Base-by-base conservation (phyloP, 2,329 filamentous ascomycete species). In the Sporothrix globosa region DNA sequence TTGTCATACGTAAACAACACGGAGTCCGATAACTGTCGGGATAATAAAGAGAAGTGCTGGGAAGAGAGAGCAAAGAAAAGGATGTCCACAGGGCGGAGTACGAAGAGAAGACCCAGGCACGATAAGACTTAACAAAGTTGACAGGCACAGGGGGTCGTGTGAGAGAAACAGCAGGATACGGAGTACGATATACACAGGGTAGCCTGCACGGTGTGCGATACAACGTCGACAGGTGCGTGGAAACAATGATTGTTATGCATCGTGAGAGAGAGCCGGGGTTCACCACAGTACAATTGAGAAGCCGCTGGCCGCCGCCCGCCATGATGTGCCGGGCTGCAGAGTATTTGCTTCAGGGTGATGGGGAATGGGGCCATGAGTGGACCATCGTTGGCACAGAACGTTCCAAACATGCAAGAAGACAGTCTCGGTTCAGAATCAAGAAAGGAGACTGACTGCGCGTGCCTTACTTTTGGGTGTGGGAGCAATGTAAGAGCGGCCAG, bases 321-420 rank as follows among this genome's bases (percentile, higher is more conserved):
- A 63, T 54, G 58, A 54, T 54, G 30, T 69, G 56, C 21, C 54
- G 14, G 50, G 53, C 34, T 70, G 69, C 52, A 66, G 41, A 65
- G 60, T 14, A 39, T 48, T 48, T 71, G 67, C 69, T 17, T 70
- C 72, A 71, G 65, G 61, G 68, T 60, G 56, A 68, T 70, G 70
- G 68, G 60, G 70, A 60, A 70, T 71, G 70, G 54, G 50, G 41
- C 72, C 61, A 73, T 61, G 65, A 46, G 68, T 69, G 70, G 72
- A 54, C 50, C 71, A n/a, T 50, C 56, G 30, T 17, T 13, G 52
- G 11, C 14, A 27, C 17, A 44, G 27, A 41, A 39, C 14, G 50
- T 27, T 63, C 41, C 60, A 63, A 48, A 48, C 41, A 58, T 30
- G 46, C 41, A 70, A 63, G 68, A 46, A 44, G 13, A 50, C 21